Base-by-base conservation (phyloP, 148 eudicot genomes). In the Rhododendron molle region DNA sequence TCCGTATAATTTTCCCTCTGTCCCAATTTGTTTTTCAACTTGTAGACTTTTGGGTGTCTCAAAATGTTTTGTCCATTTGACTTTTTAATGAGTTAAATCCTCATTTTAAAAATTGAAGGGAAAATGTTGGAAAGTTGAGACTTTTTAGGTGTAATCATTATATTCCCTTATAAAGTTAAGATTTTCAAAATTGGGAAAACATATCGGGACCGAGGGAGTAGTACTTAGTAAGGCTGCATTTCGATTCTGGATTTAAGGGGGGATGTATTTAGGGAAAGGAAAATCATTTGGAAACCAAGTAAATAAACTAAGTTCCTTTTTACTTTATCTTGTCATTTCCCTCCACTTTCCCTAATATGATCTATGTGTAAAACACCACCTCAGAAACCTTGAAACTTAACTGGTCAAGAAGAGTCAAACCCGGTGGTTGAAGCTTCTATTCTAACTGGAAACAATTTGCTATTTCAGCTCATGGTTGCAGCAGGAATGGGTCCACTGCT, bases 401-500 rank as follows among this genome's bases (percentile, higher is more conserved):
- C 7, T 18, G 43, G 56, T 67, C 40, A 14, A 49, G 36, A 52
- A 49, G 23, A 54, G 81, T 34, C 13, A 12, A 82, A 36, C 71
- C 67, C 13, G 30, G n/a, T 52, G 50, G 21, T 84, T 52, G 16
- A 58, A 76, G 23, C 58, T 85, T 77, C 62, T 62, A 26, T 69
- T 80, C 87, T 90, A 73, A 89, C 81, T 88, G 72, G 60, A 58
- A 86, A 10, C 78, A 74, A 78, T 62, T 10, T 84, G 36, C 65
- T 81, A 38, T 89, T 89, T 79, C 98, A 97, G 99, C 93, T 95
- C 30, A 93, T 92, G 40, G 92, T 94, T 56, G 92, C 86, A n/a
- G 93, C 95, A 44, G 99, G 99, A 60, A 97, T 97, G 98, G 98
- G 99, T 49, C 99, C 99, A 1, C 83, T 95, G 50, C 84, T 95